Evolutionary conservation across 2,329 filamentous ascomycete species (phyloP), one percentile per base, ranked within the genome.

Genomic region (Boeremia exigua): DNA sequence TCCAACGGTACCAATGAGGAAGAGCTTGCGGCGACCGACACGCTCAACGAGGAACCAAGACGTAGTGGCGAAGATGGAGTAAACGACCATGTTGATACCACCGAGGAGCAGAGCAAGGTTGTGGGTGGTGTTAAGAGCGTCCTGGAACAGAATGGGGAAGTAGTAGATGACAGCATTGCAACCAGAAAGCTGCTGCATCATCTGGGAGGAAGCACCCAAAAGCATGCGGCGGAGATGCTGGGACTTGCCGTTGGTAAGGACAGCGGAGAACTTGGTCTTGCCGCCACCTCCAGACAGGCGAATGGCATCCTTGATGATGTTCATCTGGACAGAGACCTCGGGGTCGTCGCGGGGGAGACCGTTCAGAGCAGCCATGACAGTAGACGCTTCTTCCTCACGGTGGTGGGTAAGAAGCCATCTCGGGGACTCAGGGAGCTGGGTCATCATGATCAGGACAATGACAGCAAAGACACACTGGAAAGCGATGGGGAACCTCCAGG

Each of bases 21-120:
- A 79, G 5, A 80, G 70, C 67, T 77, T 77, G 44, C 77, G 71
- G 42, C 78, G 75, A 19, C 78, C 88, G 3, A 88, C 82, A 3
- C 84, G 83, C 73, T 89, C 87, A 39, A 89, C 84, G 43, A 85
- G 74, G 70, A 86, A 86, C 84, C 86, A 84, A 2, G 88, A 88
- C 1, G 83, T 76, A 1, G 80, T 81, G 1, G 84, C 82, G 58
- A 84, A 84, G 58, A 84, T 78, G 48, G 81, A 70, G 67, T 84
- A 84, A 23, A 84, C 77, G 32, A 83, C 73, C 81, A 84, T 83
- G 74, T 84, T 83, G 37, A 84, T 75, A 48, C 78, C 78, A 48
- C 77, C 77, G 4, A 80, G 66, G n/a, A 80, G 70, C 9, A 81
- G 66, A 1, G 78, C 75, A 56, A 81, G 65, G 47, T 79, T 79